Percentiles rank a stretch among this genome's conserved stretches.
phyloP scores from a whole-genome alignment of 208 protist genomes.

The Leishmania tropica region DNA sequence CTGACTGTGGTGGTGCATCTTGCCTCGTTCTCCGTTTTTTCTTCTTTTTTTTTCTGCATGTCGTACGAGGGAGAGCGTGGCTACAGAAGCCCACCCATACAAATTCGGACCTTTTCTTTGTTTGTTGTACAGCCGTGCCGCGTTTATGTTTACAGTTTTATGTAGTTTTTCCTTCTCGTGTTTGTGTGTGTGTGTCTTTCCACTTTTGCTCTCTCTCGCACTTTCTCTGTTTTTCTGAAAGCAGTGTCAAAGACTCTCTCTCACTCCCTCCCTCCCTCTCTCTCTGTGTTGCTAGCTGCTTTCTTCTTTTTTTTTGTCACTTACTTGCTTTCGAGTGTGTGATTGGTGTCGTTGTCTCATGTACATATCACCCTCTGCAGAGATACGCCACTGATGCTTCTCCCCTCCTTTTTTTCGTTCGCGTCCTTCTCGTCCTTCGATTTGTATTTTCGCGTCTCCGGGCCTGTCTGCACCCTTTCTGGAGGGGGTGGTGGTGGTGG shows the following conservation, averaged over 20 bases:
- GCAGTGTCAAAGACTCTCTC: background rate
- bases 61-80: background rate
- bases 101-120: background rate
- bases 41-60: background rate
- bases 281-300: background rate
- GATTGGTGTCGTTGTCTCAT: background rate
- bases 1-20: background rate
- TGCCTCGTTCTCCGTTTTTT: background rate
- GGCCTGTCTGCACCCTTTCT: background rate
- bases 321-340: background rate
- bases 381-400: background rate
- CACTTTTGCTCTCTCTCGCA: background rate
- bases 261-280: background rate
- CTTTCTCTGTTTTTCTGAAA: constrained; percentile 10
- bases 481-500: no score
- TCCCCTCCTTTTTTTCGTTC: background rate
- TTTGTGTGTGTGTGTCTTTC: no score
- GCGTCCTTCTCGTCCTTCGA: background rate
- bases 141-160: background rate
- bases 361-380: background rate
- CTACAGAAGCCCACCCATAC: background rate
- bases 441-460: background rate
- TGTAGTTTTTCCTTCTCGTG: background rate
- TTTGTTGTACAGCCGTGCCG: background rate
- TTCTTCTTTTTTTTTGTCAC: background rate